These are phyloP conservation scores for Trametes coccinea DNA, from an alignment of 768 basidiomycete genomes.

Conservation along the genomic window DNA sequence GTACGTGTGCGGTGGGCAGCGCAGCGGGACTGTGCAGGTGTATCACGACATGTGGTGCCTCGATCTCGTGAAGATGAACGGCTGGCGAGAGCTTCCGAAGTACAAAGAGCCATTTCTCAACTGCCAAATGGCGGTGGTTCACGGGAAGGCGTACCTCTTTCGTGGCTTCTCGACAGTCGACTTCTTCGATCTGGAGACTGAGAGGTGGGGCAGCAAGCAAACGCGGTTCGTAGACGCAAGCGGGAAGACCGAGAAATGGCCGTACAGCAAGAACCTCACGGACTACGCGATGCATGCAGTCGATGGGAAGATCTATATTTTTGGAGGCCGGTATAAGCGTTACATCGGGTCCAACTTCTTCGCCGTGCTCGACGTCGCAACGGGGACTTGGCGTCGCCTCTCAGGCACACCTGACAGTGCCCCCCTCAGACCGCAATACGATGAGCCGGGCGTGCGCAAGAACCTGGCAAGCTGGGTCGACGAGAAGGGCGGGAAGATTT, in stretches of 20 bases:
- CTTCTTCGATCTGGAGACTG: slow-evolving; percentile 38
- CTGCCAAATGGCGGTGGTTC: slow-evolving; percentile 26
- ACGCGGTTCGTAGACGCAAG: slow-evolving; percentile 27
- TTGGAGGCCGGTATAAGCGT: slow-evolving; percentile 37
- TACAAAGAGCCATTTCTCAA: slow-evolving; percentile 13
- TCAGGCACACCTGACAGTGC: slow-evolving; percentile 18
- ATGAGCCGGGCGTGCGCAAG: slow-evolving; percentile 37
- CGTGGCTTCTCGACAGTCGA: slow-evolving; percentile 33
- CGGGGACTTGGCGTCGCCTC: slow-evolving; percentile 35
- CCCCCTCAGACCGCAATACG: slow-evolving; percentile 21
- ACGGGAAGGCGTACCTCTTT: slow-evolving; percentile 40
- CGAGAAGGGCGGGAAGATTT: slow-evolving; percentile 32
- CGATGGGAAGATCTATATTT: slow-evolving; percentile 39
- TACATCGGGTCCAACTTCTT: slow-evolving; percentile 40
- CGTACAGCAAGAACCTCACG: slow-evolving; percentile 8
- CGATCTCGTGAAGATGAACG: slow-evolving; percentile 20
- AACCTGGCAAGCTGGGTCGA: slow-evolving; percentile 39
- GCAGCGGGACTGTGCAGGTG: slow-evolving; percentile 15
- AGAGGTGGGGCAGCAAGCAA: slow-evolving; percentile 35
- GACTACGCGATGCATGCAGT: slow-evolving; percentile 26
- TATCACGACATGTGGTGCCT: slow-evolving; percentile 25
- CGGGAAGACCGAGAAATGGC: slow-evolving; percentile 18
- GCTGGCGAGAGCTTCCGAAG: slow-evolving; percentile 25
- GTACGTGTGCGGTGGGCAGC: slow-evolving; percentile 23
- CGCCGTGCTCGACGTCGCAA: slow-evolving; percentile 39